These are phyloP conservation scores for Allium sativum DNA, from an alignment of 106 monocot genomes.

Conservation along the genomic window DNA sequence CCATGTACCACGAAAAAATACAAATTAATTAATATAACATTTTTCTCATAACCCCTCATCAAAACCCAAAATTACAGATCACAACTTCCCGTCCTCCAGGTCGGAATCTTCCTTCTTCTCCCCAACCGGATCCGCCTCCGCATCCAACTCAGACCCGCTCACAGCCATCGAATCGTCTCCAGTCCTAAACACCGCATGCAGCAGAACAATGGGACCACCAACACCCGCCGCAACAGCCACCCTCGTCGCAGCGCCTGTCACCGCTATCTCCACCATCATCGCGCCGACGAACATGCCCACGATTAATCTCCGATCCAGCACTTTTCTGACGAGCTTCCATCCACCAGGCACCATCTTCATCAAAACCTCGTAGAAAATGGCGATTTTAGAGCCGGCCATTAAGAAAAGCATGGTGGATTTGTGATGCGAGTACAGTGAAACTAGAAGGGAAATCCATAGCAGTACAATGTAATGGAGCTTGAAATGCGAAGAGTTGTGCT, in stretches of 20 bases:
- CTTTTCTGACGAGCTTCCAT: conserved; percentile 14
- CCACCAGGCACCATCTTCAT: conserved; percentile 26
- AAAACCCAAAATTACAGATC: neutral
- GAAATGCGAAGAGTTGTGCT: conserved; percentile 29
- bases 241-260: conserved; percentile 18
- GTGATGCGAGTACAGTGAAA: conserved; percentile 23
- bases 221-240: conserved; percentile 14
- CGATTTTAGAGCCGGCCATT: conserved; percentile 39
- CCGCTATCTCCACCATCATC: conserved; percentile 20
- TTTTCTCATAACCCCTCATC: neutral
- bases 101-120: conserved; percentile 28
- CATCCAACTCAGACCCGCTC: conserved; percentile 12
- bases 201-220: conserved; percentile 15
- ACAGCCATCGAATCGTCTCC: conserved; percentile 11
- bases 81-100: conserved; percentile 4
- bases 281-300: conserved; percentile 11
- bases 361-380: conserved; percentile 31
- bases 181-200: conserved; percentile 28
- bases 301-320: conserved; percentile 20
- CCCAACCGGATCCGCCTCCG: conserved; percentile 11
- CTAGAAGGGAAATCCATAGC: conserved; percentile 29
- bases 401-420: conserved; percentile 33
- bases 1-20: too few species aligned
- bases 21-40: too few species aligned
- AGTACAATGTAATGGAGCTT: conserved; percentile 29